Evolutionary conservation across 1,284 basidiomycete species (phyloP), one percentile per base, ranked within the genome.

Genomic region (Ustilago sp.): DNA sequence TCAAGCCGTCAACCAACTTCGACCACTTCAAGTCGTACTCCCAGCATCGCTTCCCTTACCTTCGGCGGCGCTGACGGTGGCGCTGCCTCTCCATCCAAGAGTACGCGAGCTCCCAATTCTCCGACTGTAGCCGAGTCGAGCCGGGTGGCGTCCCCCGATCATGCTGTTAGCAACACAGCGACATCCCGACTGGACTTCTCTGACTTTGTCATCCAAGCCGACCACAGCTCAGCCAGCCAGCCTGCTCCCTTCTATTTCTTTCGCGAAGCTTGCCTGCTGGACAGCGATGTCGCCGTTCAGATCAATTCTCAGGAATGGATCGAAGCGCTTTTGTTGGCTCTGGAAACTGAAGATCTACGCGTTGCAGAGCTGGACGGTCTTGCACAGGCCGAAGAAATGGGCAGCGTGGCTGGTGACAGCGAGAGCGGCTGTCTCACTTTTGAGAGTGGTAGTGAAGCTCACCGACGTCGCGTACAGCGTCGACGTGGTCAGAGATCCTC

Each of bases 351-450:
- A 47, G 47, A 62, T 38, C 64, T 48, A n/a, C 62, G 68, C 12
- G 31, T 23, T 11, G 57, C 63, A 9, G 76, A 74, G 45, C 51
- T 50, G 36, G 68, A 74, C 23, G 72, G 56, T 8, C 63, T 78
- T 11, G 63, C 58, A 11, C 59, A 78, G 39, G 76, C 76, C 7
- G 76, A 74, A 51, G 68, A 78, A 39, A 74, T 78, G 72, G 76
- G 76, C 47, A 74, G 63, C 38, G 31, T 72, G 51, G 76, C 63
- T 4, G 76, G 76, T 32, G 72, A 74, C 50, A 74, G 72, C 34
- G 63, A 71, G 12, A 68, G 65, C 28, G 76, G 76, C 17, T 63
- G 67, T 34, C 72, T 78, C n/a, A 48, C 62, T 13, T 78, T 78
- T 41, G 72, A 74, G 15, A 78, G 76, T 52, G 76, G 74, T n/a